Evolutionary conservation across 192 early-diverging fungal species (phyloP).

Genomic region (Mortierella claussenii): DNA sequence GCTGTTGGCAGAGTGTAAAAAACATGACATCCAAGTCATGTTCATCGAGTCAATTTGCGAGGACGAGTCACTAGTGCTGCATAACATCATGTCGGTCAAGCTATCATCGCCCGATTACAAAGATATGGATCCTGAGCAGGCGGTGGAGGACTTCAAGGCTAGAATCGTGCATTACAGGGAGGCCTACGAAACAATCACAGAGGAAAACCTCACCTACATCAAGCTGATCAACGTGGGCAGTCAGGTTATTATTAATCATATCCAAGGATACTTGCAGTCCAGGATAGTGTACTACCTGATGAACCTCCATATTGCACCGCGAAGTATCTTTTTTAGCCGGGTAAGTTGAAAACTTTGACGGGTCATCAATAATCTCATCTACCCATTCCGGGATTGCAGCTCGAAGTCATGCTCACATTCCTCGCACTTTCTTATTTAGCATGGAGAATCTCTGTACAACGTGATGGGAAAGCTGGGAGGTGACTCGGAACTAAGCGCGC

Average conservation of each 20-base stretch:
- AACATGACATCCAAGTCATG: slow-evolving; percentile 87
- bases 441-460: slow-evolving; percentile 97
- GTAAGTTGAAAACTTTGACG: slow-evolving; percentile 43
- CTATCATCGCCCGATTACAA: slow-evolving; percentile 94
- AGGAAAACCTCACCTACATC: slow-evolving; percentile 83
- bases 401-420: too few species aligned
- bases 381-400: neutral
- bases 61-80: slow-evolving; percentile 84
- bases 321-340: slow-evolving; percentile 91
- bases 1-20: slow-evolving; percentile 76
- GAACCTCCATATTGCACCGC: slow-evolving; percentile 98
- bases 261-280: slow-evolving; percentile 95
- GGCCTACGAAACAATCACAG: slow-evolving; percentile 89
- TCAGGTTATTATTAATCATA: slow-evolving; percentile 92
- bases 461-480: slow-evolving; percentile 93
- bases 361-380: too few species aligned
- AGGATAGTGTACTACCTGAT: slow-evolving; percentile 98
- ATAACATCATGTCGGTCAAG: slow-evolving; percentile 97
- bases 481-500: slow-evolving; percentile 89
- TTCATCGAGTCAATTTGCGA: slow-evolving; percentile 98
- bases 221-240: slow-evolving; percentile 96
- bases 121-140: slow-evolving; percentile 85
- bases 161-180: slow-evolving; percentile 94
- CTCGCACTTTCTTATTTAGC: slow-evolving; percentile 47
- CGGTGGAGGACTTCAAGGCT: slow-evolving; percentile 91